phyloP scores from a whole-genome alignment of 1,284 basidiomycete species.

The Schizophyllum amplum region DNA sequence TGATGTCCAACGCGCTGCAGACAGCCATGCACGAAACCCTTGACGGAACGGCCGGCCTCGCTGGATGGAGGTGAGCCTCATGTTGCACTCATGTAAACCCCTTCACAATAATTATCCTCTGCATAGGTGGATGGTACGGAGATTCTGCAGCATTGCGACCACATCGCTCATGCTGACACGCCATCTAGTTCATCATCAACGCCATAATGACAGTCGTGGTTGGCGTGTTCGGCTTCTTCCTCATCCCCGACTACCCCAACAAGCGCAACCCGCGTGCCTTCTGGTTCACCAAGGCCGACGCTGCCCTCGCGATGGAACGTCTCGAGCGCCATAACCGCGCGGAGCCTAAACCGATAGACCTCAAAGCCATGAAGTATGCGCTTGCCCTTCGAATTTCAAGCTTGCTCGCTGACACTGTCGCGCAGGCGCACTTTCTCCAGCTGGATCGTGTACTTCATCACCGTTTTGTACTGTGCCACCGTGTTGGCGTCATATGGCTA shows the following conservation, averaged over 20 bases:
- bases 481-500: slow-evolving; percentile 12
- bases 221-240: slow-evolving; percentile 6
- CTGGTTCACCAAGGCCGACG: slow-evolving; percentile 10
- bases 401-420: neutral
- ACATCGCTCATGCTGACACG: neutral
- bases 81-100: neutral
- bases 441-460: slow-evolving; percentile 13
- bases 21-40: slow-evolving; percentile 10
- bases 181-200: slow-evolving; percentile 9
- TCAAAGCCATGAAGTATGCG: slow-evolving; percentile 5
- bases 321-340: slow-evolving; percentile 9
- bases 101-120: neutral
- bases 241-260: slow-evolving; percentile 12
- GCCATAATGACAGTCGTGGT: slow-evolving; percentile 10
- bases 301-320: slow-evolving; percentile 11
- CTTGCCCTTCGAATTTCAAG: neutral
- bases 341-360: slow-evolving; percentile 8
- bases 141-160: neutral
- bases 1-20: slow-evolving; percentile 13
- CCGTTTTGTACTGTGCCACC: slow-evolving; percentile 9
- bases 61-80: slow-evolving; percentile 8
- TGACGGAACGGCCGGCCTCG: slow-evolving; percentile 7
- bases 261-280: slow-evolving; percentile 10
- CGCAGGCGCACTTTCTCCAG: neutral
- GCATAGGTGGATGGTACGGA: slow-evolving; percentile 8